Percentiles rank a stretch among this genome's conserved stretches.
Conservation (phyloP, 78 protist genomes). For the Dictyostelium firmibasis region DNA sequence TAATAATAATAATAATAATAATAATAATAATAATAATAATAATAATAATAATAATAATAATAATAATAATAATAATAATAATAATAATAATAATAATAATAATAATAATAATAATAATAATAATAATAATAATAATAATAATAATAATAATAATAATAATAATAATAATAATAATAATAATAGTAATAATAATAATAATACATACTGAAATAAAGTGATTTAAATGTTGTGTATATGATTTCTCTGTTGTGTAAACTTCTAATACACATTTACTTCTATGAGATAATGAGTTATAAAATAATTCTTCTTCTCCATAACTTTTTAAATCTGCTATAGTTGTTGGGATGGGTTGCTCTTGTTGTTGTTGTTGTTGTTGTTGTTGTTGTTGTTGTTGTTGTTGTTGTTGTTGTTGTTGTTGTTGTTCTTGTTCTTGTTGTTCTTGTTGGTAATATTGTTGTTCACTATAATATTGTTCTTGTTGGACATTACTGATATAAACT, state of each 20-base stretch:
- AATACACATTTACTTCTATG: slow-evolving; percentile 9
- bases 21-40: background rate
- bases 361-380: background rate
- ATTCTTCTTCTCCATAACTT: background rate
- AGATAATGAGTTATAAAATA: background rate
- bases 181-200: background rate
- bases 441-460: background rate
- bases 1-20: background rate
- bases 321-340: background rate
- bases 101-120: no score
- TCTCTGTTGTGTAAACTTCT: slow-evolving; percentile 2
- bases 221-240: background rate
- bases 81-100: background rate
- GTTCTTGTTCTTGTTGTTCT: background rate
- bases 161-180: background rate
- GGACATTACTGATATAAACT: background rate
- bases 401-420: background rate
- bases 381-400: background rate
- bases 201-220: slow-evolving; percentile 2
- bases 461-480: background rate
- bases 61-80: background rate
- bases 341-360: background rate
- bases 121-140: background rate
- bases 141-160: background rate
- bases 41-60: background rate